Percentiles rank a stretch among this genome's conserved stretches.
Evolutionary conservation across 2,329 filamentous ascomycete species (phyloP).

Genomic region (Botrytis medusae): DNA sequence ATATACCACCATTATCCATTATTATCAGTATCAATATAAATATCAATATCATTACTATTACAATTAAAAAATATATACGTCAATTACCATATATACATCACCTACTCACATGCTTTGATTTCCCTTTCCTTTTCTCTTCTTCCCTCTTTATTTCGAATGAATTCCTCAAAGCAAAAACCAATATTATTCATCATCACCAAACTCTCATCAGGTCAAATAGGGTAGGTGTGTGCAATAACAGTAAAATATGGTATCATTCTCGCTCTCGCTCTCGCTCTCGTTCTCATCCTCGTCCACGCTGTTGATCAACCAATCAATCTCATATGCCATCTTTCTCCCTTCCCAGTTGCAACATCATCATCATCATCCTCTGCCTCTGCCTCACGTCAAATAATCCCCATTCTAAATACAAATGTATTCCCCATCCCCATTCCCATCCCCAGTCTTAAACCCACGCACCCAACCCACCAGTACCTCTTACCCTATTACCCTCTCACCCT

Average conservation of each 20-base stretch:
- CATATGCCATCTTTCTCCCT: neutral
- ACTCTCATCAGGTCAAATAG: neutral
- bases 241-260: conserved; percentile 11
- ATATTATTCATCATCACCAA: neutral
- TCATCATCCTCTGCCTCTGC: neutral
- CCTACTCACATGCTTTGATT: neutral
- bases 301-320: neutral
- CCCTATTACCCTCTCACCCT: neutral
- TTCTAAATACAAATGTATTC: conserved; percentile 8
- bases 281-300: neutral
- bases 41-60: neutral
- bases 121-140: no score
- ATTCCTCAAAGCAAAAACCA: neutral
- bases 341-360: neutral
- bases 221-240: neutral
- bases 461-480: neutral
- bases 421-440: neutral
- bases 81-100: neutral
- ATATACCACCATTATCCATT: conserved; percentile 5
- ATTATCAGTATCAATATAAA: neutral
- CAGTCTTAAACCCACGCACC: neutral
- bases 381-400: neutral
- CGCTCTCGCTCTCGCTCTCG: neutral
- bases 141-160: no score
- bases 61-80: neutral